Percentiles rank a stretch among this genome's conserved stretches.
Conservation (phyloP, 1,284 basidiomycete species). For the Cutaneotrichosporon mucoides region DNA sequence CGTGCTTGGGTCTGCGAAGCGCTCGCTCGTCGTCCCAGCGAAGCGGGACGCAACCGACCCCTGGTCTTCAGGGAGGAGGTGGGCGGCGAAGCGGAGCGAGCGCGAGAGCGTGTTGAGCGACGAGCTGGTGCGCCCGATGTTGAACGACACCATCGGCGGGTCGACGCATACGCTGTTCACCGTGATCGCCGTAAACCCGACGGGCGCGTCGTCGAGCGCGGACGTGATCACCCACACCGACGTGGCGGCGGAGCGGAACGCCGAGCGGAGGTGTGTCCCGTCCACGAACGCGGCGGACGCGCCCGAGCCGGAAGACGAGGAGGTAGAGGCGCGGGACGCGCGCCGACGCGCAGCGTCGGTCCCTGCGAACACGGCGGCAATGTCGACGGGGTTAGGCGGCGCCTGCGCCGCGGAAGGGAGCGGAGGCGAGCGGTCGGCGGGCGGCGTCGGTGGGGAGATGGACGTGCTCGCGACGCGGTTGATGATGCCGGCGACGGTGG, state of each 20-base stretch:
- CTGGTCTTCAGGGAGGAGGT: conserved; percentile 10
- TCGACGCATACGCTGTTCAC: conserved; percentile 17
- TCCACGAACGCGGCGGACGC: background rate
- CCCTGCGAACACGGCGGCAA: background rate
- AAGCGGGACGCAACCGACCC: conserved; percentile 10
- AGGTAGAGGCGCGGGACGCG: background rate
- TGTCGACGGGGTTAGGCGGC: background rate
- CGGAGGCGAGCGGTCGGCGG: background rate
- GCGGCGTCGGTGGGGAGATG: background rate
- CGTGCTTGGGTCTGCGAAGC: conserved; percentile 9
- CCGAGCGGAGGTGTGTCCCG: conserved; percentile 5
- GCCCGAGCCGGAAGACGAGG: background rate
- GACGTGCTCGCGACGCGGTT: conserved; percentile 7
- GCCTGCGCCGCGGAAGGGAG: background rate
- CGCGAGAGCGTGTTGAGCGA: conserved; percentile 10
- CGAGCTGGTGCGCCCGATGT: conserved; percentile 10
- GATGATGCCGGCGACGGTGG: conserved; percentile 14
- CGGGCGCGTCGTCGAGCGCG: conserved; percentile 8
- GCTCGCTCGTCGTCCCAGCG: conserved; percentile 3
- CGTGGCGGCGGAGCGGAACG: conserved; percentile 13
- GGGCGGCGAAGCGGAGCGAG: conserved; percentile 12
- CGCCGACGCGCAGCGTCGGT: background rate
- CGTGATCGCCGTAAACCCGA: conserved; percentile 18
- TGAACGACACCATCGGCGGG: conserved; percentile 20
- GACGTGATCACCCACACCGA: conserved; percentile 16